Conservation (phyloP, 2,329 filamentous ascomycete genomes). For the Pyrenophora seminiperda region DNA sequence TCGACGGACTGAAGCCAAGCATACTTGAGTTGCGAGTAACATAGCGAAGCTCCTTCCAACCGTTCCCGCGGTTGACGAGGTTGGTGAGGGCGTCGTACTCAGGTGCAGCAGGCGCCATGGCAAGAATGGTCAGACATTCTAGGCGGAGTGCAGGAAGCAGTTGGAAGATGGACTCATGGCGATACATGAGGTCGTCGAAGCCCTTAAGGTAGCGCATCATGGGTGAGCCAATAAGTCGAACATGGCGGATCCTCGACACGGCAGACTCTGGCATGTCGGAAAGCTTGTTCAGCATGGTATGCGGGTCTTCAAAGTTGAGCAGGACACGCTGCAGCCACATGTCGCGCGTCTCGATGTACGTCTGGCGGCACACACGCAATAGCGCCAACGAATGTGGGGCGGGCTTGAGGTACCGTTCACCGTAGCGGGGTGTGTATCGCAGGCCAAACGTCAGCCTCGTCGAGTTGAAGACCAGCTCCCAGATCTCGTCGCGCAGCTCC, state of each 20-base stretch:
- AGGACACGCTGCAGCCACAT: slow-evolving; percentile 19
- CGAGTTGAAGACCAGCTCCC: slow-evolving; percentile 19
- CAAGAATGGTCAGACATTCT: slow-evolving; percentile 18
- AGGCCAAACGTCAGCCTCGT: slow-evolving; percentile 20
- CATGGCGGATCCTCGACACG: slow-evolving; percentile 17
- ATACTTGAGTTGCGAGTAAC: slow-evolving; percentile 18
- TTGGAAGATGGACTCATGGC: slow-evolving; percentile 20
- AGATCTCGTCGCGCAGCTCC: slow-evolving; percentile 22
- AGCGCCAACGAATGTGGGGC: slow-evolving; percentile 21
- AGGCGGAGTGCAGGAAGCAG: slow-evolving; percentile 19
- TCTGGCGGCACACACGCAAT: slow-evolving; percentile 18
- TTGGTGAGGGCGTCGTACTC: slow-evolving; percentile 20
- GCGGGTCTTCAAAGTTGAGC: slow-evolving; percentile 21
- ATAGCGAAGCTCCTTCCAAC: slow-evolving; percentile 22
- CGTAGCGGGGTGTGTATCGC: slow-evolving; percentile 19
- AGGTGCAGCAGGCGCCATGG: slow-evolving; percentile 16
- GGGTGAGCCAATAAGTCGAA: slow-evolving; percentile 16
- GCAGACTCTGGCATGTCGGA: slow-evolving; percentile 14
- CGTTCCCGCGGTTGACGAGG: slow-evolving; percentile 20
- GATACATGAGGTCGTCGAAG: slow-evolving; percentile 22
- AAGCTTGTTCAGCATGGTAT: slow-evolving; percentile 19
- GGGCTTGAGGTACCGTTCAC: slow-evolving; percentile 18
- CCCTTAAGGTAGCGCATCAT: slow-evolving; percentile 25
- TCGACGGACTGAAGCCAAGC: slow-evolving; percentile 20
- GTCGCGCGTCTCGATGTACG: slow-evolving; percentile 18